Evolutionary conservation across 768 basidiomycete genomes (phyloP), one percentile per base, ranked within the genome.

Genomic region (Epithele typhae): DNA sequence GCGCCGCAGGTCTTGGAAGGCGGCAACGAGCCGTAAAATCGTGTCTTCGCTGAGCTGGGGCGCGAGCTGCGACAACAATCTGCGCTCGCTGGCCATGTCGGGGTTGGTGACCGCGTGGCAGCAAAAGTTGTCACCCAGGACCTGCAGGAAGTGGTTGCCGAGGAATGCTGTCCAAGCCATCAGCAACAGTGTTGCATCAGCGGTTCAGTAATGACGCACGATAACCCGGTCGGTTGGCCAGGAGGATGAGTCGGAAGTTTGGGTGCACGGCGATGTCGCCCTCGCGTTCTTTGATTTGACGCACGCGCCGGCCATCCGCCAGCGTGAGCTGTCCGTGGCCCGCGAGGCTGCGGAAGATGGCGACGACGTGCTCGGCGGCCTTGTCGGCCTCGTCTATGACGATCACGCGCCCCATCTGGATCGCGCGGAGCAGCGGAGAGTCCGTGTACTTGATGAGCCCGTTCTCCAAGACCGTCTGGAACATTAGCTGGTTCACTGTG

Each of bases 361-460:
- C 81, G 18, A 83, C 81, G 41, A 85, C 82, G 49, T 85, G 81
- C 56, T 85, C 82, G 7, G 82, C 80, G 7, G 82, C 82, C 62
- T 85, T 85, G 63, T 85, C 82, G 4, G 81, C 82, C 55, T 85
- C 82, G 58, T 85, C 82, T 39, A 84, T 76, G 56, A 85, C 75
- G 50, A 85, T 80, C n/a, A 80, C 68, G 8, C 82, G 77, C 0
- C 82, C 82, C 51, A 68, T 69, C 15, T 65, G 72, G 45, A 83
- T 79, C 2, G 81, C 82, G 19, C 81, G 76, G 8, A 85, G 72
- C 22, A 85, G 74, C 23, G 82, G 82, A 3, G 82, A 85, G 56
- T 84, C 81, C 1, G 71, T 78, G 53, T 82, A 78, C 49, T 72
- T 73, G 61, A 85, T 70, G 8, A 78, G 59, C 27, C 82, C 81